These are phyloP conservation scores for Trypanosomatidae sp. DNA, from an alignment of 208 protist species.

Conservation along the genomic window DNA sequence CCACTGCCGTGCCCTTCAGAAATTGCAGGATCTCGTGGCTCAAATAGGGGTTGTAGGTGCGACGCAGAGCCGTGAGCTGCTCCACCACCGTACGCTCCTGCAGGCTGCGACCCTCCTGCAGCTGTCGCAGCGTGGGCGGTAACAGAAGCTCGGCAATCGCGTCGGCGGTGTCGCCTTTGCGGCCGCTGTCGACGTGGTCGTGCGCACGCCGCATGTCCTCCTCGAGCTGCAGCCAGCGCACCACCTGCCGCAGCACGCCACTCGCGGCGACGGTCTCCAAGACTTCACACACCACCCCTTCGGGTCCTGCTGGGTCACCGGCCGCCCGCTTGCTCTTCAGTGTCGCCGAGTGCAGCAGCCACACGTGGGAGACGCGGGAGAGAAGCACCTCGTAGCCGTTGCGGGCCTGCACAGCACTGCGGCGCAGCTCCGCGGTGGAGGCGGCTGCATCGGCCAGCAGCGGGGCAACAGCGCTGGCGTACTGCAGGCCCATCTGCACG, in stretches of 20 bases:
- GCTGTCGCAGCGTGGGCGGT: conserved; percentile 42
- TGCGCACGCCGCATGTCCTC: conserved; percentile 28
- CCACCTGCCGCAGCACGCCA: conserved; percentile 23
- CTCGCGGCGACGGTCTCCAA: conserved; percentile 22
- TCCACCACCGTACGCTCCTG: conserved; percentile 39
- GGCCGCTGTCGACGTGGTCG: conserved; percentile 20
- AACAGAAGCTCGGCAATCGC: conserved; percentile 19
- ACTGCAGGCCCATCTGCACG: conserved; percentile 26
- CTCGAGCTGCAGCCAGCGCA: conserved; percentile 33
- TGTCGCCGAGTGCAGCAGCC: conserved; percentile 26
- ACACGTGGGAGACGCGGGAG: conserved; percentile 49
- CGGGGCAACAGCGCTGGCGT: conserved; percentile 16
- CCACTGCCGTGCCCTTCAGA: conserved; percentile 53
- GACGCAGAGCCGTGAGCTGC: conserved; percentile 54
- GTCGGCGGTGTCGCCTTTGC: conserved; percentile 1
- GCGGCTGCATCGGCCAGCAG: conserved; percentile 2
- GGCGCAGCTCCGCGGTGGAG: conserved; percentile 20
- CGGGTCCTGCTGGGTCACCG: background rate
- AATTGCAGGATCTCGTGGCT: conserved; percentile 65
- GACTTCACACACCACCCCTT: conserved; percentile 16
- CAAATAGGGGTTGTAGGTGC: conserved; percentile 76
- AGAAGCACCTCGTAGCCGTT: conserved; percentile 47
- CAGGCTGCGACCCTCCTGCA: conserved; percentile 41
- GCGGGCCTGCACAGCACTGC: conserved; percentile 26
- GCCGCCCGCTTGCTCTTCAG: conserved; percentile 8